A percentile compares a stretch with the other conserved stretches of the same genome.
Evolutionary conservation across 805 yeast species (phyloP).

Genomic region (Candida bentonensis): DNA sequence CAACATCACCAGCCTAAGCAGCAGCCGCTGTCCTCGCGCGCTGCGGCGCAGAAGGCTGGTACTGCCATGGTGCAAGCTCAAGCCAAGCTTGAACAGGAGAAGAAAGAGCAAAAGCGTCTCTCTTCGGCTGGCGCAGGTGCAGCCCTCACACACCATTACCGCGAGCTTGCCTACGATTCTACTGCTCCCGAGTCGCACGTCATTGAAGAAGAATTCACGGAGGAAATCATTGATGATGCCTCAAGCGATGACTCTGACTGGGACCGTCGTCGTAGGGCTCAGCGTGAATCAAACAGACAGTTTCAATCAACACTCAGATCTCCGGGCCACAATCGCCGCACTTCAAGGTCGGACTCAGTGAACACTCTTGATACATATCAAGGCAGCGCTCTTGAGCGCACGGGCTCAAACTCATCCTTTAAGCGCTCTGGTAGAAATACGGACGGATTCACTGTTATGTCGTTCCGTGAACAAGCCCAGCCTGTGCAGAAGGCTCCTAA

Average conservation of each 20-base stretch:
- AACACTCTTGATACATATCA: background rate
- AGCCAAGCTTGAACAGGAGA: background rate
- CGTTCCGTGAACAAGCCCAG: conserved; percentile 1
- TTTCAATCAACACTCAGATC: background rate
- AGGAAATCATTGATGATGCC: too few relatives aligned
- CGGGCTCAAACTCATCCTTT: conserved; percentile 3
- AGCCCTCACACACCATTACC: background rate
- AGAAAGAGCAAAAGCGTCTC: background rate
- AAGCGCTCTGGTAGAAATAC: background rate
- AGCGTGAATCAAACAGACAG: background rate
- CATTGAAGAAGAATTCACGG: too few relatives aligned
- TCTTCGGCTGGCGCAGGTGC: background rate
- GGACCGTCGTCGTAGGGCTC: background rate
- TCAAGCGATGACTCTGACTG: conserved; percentile 1
- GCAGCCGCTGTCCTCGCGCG: background rate
- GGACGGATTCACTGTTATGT: background rate
- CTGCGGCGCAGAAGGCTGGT: background rate
- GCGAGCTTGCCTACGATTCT: conserved; percentile 1
- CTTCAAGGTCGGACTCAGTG: background rate
- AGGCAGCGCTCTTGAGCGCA: background rate
- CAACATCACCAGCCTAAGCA: background rate
- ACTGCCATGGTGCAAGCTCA: background rate
- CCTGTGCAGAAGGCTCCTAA: background rate
- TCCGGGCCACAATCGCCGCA: background rate
- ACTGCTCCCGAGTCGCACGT: too few relatives aligned